phyloP scores from a whole-genome alignment of 345 rosid genomes.

The Heritiera fomes region DNA sequence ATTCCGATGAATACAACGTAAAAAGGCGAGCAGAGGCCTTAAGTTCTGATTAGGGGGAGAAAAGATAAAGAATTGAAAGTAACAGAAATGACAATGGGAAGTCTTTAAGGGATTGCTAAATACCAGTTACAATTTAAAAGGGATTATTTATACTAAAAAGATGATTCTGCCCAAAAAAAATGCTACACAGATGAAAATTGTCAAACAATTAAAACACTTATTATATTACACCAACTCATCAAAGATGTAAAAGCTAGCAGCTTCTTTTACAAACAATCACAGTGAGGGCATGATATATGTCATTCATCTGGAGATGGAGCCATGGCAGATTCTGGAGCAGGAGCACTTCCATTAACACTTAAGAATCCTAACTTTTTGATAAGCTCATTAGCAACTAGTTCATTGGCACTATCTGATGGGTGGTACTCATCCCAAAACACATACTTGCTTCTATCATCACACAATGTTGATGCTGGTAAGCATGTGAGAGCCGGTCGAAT shows the following conservation, averaged over 20 bases:
- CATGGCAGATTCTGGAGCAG: conserved; percentile 39
- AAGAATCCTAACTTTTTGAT: conserved; percentile 68
- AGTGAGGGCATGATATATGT: not conserved
- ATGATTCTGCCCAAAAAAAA: not conserved
- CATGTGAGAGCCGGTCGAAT: conserved; percentile 91
- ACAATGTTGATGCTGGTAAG: conserved; percentile 76
- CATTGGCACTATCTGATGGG: conserved; percentile 79
- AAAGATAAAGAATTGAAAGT: not conserved
- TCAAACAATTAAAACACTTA: not conserved
- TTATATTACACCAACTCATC: not conserved
- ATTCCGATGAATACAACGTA: not conserved
- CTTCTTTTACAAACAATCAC: not conserved
- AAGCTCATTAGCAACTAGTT: conserved; percentile 78
- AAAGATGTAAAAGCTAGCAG: not conserved
- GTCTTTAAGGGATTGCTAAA: not conserved
- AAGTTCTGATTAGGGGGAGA: not conserved
- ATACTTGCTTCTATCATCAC: conserved; percentile 80
- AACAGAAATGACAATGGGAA: not conserved
- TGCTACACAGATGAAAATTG: not conserved
- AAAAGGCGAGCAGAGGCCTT: not conserved
- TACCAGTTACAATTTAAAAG: not conserved
- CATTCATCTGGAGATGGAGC: conserved; percentile 41
- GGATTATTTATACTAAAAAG: not conserved
- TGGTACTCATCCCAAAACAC: conserved; percentile 99
- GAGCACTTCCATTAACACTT: conserved; percentile 31